Evolutionary conservation across 768 basidiomycete species (phyloP).

Genomic region (Cyathus striatus): DNA sequence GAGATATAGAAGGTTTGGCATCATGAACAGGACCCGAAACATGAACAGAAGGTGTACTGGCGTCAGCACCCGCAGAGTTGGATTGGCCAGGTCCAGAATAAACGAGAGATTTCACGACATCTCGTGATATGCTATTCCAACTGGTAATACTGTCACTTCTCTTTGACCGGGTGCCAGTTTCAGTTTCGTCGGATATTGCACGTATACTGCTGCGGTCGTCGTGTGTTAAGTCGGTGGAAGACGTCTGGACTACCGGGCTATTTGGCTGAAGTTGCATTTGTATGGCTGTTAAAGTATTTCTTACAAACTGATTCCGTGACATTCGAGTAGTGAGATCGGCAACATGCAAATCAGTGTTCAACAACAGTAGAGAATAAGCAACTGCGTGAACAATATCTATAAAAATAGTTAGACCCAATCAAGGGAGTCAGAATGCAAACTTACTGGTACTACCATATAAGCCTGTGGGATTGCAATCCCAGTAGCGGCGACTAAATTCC

Average conservation of each 20-base stretch:
- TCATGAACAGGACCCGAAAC: constrained; percentile 27
- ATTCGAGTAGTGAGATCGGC: constrained; percentile 86
- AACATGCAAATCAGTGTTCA: constrained; percentile 97
- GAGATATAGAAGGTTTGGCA: constrained; percentile 15
- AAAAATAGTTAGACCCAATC: constrained; percentile 4
- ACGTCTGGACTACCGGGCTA: constrained; percentile 37
- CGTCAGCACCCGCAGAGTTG: constrained; percentile 35
- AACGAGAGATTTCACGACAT: constrained; percentile 39
- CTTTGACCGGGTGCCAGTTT: constrained; percentile 53
- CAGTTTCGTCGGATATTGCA: constrained; percentile 52
- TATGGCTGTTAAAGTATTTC: constrained; percentile 86
- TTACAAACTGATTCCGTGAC: constrained; percentile 89
- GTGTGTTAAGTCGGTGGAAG: constrained; percentile 56
- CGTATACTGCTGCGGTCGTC: constrained; percentile 64
- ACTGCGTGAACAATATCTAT: constrained; percentile 95
- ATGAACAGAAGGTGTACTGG: constrained; percentile 63
- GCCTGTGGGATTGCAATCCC: constrained; percentile 80
- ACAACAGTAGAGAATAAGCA: constrained; percentile 84
- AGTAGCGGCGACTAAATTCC: constrained; percentile 86
- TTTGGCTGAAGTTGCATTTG: constrained; percentile 66
- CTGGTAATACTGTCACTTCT: constrained; percentile 82
- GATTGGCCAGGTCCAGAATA: constrained; percentile 22
- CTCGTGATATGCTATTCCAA: constrained; percentile 75
- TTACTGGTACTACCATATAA: constrained; percentile 83
- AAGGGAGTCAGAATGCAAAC: constrained; percentile 20